Evolutionary conservation across 768 basidiomycete species (phyloP), one percentile per base, ranked within the genome.

Genomic region (Hypholoma fasciculare): DNA sequence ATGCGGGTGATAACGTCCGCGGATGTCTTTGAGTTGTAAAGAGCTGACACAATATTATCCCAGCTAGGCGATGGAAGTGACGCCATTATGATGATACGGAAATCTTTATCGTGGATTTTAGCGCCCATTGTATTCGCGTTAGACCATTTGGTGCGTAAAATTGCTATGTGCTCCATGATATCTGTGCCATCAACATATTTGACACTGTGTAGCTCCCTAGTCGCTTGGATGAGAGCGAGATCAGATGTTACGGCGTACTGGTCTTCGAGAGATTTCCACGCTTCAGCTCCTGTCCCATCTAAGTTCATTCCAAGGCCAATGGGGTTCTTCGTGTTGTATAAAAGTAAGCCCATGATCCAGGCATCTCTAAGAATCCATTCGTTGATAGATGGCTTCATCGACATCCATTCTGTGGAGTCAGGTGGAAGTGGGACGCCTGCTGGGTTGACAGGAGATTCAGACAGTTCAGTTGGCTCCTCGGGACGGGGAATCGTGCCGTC

Each of bases 81-180:
- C 0, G 43, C 34, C 6, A 70, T 37, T 40, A 67, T 48, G 16
- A 67, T 66, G 3, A 54, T 57, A 3, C 61, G 30, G 53, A 68
- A 67, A 1, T 42, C 49, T 1, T 17, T 42, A 34, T 69, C 63
- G 2, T 37, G 47, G n/a, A 67, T 64, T 2, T 26, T 46, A 2
- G 64, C 66, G 4, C 69, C 66, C n/a, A 61, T 40, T 1, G 52
- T 47, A n/a, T 60, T 65, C 11, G 65, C 63, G 2, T 49, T 47
- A 0, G 39, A 27, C 64, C 61, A 67, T 17, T 60, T 62, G 5
- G 13, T 62, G 3, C 59, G 57, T 0, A 71, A 53, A 12, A 43
- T 42, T 1, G 58, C 19, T 7, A 69, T 55, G 26, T 69, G 67
- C 1, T 40, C 44, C 1, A 26, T n/a, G 14, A 71, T 51, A 40